Evolutionary conservation across 2,329 filamentous ascomycete genomes (phyloP).

Genomic region (Talaromyces verruculosus): DNA sequence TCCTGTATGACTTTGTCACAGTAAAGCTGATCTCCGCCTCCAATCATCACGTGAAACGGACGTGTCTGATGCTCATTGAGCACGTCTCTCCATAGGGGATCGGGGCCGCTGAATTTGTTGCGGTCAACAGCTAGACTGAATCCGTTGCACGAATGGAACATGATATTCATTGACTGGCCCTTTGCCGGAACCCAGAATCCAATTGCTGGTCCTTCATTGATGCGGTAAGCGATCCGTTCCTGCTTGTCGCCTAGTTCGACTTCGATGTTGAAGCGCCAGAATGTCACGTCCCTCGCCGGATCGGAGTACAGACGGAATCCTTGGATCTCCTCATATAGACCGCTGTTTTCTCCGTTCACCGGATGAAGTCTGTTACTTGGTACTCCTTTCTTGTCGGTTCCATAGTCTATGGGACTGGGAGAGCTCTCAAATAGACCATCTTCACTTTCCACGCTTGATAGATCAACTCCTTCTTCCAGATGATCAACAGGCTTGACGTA

Average conservation of each 20-base stretch:
- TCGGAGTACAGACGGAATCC: constrained; percentile 82
- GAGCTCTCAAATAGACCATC: constrained; percentile 76
- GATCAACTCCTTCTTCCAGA: constrained; percentile 72
- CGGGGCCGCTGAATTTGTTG: constrained; percentile 81
- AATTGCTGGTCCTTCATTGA: constrained; percentile 84
- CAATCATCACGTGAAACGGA: constrained; percentile 98
- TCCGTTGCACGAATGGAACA: constrained; percentile 98
- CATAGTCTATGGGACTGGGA: constrained; percentile 46
- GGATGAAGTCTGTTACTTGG: constrained; percentile 49
- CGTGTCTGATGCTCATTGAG: constrained; percentile 85
- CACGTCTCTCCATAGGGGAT: constrained; percentile 95
- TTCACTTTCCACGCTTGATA: constrained; percentile 77
- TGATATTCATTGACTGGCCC: constrained; percentile 91
- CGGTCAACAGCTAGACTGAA: constrained; percentile 80
- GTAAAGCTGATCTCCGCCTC: constrained; percentile 95
- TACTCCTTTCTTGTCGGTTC: constrained; percentile 35
- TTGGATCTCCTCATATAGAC: constrained; percentile 78
- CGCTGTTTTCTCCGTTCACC: constrained; percentile 73
- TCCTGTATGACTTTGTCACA: constrained; percentile 81
- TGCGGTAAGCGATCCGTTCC: constrained; percentile 88
- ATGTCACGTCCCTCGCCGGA: constrained; percentile 80
- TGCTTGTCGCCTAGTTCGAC: constrained; percentile 77
- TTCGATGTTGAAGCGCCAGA: constrained; percentile 96
- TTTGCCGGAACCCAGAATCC: constrained; percentile 92
- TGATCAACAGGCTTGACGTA: constrained; percentile 90